These are phyloP conservation scores for Puccinia hordei DNA, from an alignment of 1,284 basidiomycete species.

Conservation along the genomic window DNA sequence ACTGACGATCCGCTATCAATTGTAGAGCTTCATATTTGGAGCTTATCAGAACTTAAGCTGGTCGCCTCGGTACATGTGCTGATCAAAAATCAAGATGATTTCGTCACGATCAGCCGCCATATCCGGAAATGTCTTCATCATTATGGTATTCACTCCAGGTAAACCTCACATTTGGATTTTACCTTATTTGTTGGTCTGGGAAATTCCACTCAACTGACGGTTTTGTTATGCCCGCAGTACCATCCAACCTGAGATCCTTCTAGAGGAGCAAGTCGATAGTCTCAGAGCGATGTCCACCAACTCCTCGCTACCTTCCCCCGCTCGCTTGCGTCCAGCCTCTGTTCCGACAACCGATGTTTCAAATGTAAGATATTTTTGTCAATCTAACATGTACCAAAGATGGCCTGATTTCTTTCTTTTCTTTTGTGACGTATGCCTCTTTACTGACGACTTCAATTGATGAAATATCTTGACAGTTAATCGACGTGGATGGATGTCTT, in stretches of 20 bases:
- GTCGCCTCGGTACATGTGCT: constrained; percentile 95
- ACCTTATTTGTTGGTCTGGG: not conserved
- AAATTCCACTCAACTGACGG: not conserved
- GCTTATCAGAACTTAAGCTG: constrained; percentile 81
- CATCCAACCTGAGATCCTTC: constrained; percentile 58
- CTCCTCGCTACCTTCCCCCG: not conserved
- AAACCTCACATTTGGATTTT: not conserved
- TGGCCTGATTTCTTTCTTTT: not conserved
- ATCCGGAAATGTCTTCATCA: constrained; percentile 81
- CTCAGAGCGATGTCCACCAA: not conserved
- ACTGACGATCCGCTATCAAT: not conserved
- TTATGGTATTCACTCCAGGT: constrained; percentile 84
- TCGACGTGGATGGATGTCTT: constrained; percentile 42
- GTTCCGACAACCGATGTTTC: not conserved
- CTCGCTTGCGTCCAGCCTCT: constrained; percentile 10
- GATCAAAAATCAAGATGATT: constrained; percentile 68
- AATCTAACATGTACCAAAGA: not conserved
- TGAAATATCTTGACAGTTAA: constrained; percentile 6
- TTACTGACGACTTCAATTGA: not conserved
- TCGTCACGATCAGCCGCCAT: constrained; percentile 83
- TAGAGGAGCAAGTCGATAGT: constrained; percentile 35
- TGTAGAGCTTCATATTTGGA: constrained; percentile 83
- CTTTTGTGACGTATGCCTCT: not conserved
- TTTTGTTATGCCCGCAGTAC: constrained; percentile 52
- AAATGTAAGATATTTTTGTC: constrained; percentile 5